Evolutionary conservation across 345 rosid genomes (phyloP), one percentile per base, ranked within the genome.

Genomic region (Moringa oleifera): DNA sequence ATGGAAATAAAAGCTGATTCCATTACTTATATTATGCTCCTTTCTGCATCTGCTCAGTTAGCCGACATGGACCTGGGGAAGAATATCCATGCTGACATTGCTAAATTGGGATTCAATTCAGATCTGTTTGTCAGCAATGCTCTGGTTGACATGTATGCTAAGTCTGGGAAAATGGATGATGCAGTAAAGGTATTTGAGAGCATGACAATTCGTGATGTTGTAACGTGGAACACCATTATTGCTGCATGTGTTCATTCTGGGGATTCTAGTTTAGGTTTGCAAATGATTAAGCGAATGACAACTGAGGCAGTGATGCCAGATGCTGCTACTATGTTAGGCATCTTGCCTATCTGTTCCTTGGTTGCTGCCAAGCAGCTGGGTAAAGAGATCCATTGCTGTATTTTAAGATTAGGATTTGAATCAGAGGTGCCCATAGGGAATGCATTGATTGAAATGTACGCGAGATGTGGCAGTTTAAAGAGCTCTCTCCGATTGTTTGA

Each of bases 371-470:
- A 81, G 70, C 59, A 75, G 53, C 83, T 63, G 61, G 95, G 95
- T 53, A 85, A 75, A 64, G 90, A 87, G 79, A 70, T 79, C 55
- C 95, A 87, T 50, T 80, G 82, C 59, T 81, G 65, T 59, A 69
- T 77, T 53, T 56, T 81, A 47, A 77, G 81, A 76, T 73, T 79
- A 52, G 90, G 83, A 8, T 68, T 79, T 70, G 88, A 79, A 61
- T 68, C 79, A 0, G 62, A 73, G 56, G 62, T 81, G 71, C 72
- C 71, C 15, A 59, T 71, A 9, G 86, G 87, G 37, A 87, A 85
- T 63, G 86, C 91, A 47, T 71, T 87, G 19, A 81, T 85, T 31
- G 87, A 85, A 68, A 83, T 83, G 90, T 87, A 85, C 67, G 79
- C 95, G 52, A 87, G 82, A 66, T 83, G 89, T 60, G 95, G 95